Evolutionary conservation across 148 eudicot genomes (phyloP).

Genomic region (Diospyros lotus): DNA sequence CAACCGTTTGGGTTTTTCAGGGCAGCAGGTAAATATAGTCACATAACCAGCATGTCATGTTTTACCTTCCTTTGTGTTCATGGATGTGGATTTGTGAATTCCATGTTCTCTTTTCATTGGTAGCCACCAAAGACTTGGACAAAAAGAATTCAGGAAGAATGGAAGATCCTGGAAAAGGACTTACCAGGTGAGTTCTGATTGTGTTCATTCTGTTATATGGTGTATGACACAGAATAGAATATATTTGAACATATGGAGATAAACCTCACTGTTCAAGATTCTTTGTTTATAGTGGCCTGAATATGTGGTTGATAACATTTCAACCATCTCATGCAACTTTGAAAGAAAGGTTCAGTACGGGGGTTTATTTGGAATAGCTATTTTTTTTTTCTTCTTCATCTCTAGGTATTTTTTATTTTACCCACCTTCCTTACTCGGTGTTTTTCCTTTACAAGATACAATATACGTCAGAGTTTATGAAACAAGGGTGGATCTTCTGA

Average conservation of each 20-base stretch:
- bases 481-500: conserved; percentile 69
- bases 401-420: not conserved
- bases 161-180: conserved; percentile 70
- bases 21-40: conserved; percentile 40
- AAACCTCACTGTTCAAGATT: not conserved
- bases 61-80: not conserved
- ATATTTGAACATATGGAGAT: not conserved
- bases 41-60: not conserved
- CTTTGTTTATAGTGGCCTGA: not conserved
- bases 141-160: conserved; percentile 79
- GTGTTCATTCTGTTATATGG: conserved; percentile 3
- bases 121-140: conserved; percentile 64
- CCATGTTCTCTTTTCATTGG: conserved; percentile 10
- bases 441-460: conserved; percentile 33
- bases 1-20: conserved; percentile 19
- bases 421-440: not conserved
- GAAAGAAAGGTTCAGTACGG: not conserved
- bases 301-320: not conserved
- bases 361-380: not conserved
- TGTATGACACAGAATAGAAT: not conserved
- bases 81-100: not conserved
- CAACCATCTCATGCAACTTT: not conserved
- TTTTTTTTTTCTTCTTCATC: not conserved
- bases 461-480: conserved; percentile 70
- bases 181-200: conserved; percentile 55